Percentiles rank a stretch among this genome's conserved stretches.
Evolutionary conservation across 495 filamentous ascomycete genomes (phyloP).

Genomic region (Aspergillus homomorphus): DNA sequence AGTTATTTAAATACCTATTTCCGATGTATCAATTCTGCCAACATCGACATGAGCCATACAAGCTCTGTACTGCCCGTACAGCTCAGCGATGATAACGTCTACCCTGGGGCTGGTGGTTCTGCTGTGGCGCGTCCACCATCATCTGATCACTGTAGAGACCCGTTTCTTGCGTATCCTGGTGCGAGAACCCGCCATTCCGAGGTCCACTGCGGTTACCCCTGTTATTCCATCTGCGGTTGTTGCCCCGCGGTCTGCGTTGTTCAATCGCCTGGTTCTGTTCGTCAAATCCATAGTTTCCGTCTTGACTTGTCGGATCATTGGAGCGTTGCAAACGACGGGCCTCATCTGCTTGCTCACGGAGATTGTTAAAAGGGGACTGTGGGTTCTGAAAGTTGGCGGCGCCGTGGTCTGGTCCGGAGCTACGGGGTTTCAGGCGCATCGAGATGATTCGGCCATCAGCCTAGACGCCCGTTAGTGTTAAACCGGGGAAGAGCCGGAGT

Average conservation of each 20-base stretch:
- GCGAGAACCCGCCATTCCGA: slow-evolving; percentile 9
- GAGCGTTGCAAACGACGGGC: slow-evolving; percentile 40
- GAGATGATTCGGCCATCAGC: slow-evolving; percentile 81
- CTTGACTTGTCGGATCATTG: slow-evolving; percentile 50
- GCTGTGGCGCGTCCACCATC: slow-evolving; percentile 40
- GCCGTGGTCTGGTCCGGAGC: slow-evolving; percentile 28
- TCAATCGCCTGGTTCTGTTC: slow-evolving; percentile 31
- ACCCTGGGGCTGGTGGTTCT: slow-evolving; percentile 22
- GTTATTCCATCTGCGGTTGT: slow-evolving; percentile 12
- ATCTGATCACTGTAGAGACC: slow-evolving; percentile 45
- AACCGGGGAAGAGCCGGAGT: background rate
- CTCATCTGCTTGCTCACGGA: slow-evolving; percentile 48
- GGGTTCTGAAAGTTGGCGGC: slow-evolving; percentile 10
- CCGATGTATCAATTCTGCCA: background rate
- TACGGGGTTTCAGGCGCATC: slow-evolving; percentile 64
- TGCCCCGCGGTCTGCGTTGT: slow-evolving; percentile 1
- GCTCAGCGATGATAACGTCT: slow-evolving; percentile 9
- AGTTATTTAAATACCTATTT: too few species aligned
- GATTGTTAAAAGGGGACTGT: slow-evolving; percentile 35
- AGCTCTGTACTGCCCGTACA: background rate
- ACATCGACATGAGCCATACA: background rate
- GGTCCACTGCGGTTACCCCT: slow-evolving; percentile 13
- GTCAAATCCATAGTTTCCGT: slow-evolving; percentile 60
- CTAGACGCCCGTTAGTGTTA: slow-evolving; percentile 43
- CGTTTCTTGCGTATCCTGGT: slow-evolving; percentile 17